Conservation (phyloP, 257 asterid genomes). For the Solanum pennellii region DNA sequence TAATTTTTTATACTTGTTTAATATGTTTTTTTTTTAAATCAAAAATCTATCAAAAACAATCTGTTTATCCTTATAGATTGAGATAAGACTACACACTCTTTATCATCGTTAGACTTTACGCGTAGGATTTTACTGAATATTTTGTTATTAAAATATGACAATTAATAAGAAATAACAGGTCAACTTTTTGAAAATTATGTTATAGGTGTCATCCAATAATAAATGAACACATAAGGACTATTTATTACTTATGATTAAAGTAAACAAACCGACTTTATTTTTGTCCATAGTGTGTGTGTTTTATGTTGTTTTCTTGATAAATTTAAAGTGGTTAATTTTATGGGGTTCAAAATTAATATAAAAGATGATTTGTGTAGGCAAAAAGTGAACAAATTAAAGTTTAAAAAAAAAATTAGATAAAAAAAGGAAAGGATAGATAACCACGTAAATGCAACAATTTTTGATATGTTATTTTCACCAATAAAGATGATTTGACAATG, state of each 20-base stretch:
- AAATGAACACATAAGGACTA: neutral
- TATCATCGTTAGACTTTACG: accelerated
- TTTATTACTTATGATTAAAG: neutral
- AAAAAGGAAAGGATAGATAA: neutral
- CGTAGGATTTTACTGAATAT: neutral
- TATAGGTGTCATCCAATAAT: neutral
- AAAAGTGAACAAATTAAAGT: neutral
- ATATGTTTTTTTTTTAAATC: no score
- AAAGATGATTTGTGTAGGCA: neutral
- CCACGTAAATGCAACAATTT: neutral
- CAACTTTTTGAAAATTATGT: constrained; percentile 1
- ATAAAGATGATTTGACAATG: neutral
- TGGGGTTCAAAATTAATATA: neutral
- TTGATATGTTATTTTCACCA: neutral
- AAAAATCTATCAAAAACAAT: no score
- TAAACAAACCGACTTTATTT: neutral
- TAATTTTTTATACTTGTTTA: no score
- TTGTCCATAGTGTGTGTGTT: neutral
- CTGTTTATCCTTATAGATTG: no score
- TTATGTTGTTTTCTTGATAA: neutral
- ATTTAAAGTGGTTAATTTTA: neutral
- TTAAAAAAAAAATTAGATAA: neutral
- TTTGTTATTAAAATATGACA: neutral
- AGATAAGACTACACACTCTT: accelerated
- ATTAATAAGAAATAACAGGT: neutral